These are phyloP conservation scores for Rhizophora mangle DNA, from an alignment of 345 rosid genomes.

Conservation along the genomic window DNA sequence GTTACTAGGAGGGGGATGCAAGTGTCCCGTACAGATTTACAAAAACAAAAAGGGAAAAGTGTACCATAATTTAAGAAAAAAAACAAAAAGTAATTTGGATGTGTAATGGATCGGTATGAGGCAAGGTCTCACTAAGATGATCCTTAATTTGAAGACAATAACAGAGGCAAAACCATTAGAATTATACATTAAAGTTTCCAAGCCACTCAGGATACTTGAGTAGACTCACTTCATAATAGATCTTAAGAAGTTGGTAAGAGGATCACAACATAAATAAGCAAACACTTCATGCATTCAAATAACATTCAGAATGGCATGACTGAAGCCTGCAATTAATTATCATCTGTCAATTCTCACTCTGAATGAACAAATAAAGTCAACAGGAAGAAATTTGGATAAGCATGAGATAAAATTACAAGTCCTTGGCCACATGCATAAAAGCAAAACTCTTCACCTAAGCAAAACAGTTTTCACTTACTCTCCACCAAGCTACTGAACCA, in stretches of 20 bases:
- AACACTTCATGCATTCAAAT: background rate
- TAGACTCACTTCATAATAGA: background rate
- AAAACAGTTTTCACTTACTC: constrained; percentile 44
- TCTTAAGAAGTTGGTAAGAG: background rate
- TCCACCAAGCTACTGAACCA: constrained; percentile 84
- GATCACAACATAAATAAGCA: background rate
- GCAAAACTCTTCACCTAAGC: constrained; percentile 11
- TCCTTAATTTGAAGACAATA: background rate
- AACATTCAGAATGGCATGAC: background rate
- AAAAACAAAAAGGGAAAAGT: too few species aligned
- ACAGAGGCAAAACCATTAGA: background rate
- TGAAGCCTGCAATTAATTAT: background rate
- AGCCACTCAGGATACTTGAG: background rate
- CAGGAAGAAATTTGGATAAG: background rate
- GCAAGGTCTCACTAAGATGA: too few species aligned
- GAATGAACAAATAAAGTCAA: background rate
- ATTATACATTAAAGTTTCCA: background rate
- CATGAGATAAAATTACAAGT: background rate
- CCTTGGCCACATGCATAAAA: background rate
- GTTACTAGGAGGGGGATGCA: too few species aligned
- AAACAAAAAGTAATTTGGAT: too few species aligned
- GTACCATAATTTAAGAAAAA: too few species aligned
- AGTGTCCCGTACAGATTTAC: too few species aligned
- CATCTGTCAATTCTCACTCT: background rate
- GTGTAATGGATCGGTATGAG: too few species aligned